Base-by-base conservation (phyloP, 495 filamentous ascomycete species). In the Neurospora intermedia region DNA sequence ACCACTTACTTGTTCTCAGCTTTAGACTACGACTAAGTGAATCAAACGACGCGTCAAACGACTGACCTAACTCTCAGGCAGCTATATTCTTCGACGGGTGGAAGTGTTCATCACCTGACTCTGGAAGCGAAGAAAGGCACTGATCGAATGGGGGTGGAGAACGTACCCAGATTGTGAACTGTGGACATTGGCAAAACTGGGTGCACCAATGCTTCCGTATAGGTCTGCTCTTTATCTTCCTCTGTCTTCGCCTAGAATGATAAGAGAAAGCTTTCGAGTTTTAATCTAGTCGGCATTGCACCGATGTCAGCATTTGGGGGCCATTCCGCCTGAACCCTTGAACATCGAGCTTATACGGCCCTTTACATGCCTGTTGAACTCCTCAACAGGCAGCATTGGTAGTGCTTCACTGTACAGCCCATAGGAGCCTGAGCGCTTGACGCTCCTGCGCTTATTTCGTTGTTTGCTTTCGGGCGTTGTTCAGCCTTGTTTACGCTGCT, bases 361-460 rank as follows among this genome's bases (percentile, higher is more conserved):
- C 46, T 73, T 73, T 23, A 66, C 54, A 35, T 45, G 38, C 16
- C 7, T 69, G 20, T 73, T 46, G 38, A 73, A 73, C 31, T 73
- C 41, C 13, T 69, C 54, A 35, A 38, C 9, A 31, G 71, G 71
- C 38, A 69, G 41, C 6, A 73, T 38, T 31, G 48, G 71, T 11
- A 46, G 35, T 13, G 42, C 71, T 35, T 73, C 31, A 15, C 54
- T 43, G 23, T 69, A 69, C 18, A 73, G 45, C 15, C 4, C 10
- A 31, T 38, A 20, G 18, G 70, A 69, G 16, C 54, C 27, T 40
- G 15, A 6, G 38, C 41, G 7, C n/a, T 35, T 71, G 43, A 27
- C 35, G 13, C 54, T 35, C 35, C 54, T 66, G 15, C 13, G 6
- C 16, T 27, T 6, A 35, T 35, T 15, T 27, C 18, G 27, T 35